These are phyloP conservation scores for Marchantia polymorpha DNA, from an alignment of 225 moss, liverwort and hornwort species.

Conservation along the genomic window DNA sequence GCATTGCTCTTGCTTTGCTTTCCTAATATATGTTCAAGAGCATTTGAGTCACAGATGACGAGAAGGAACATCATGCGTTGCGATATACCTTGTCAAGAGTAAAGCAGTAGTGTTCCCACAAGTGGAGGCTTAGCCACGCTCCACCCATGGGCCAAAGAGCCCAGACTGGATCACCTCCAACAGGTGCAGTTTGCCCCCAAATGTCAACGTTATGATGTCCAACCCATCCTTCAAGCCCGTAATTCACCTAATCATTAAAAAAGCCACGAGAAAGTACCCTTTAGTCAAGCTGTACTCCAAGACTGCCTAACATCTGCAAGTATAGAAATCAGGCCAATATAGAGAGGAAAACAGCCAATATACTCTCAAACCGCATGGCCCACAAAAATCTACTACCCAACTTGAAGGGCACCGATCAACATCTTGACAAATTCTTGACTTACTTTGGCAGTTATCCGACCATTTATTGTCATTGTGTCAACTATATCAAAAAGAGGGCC, in stretches of 20 bases:
- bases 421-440: neutral
- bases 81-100: constrained; percentile 65
- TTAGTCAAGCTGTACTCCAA: neutral
- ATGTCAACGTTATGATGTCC: constrained; percentile 97
- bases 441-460: constrained; percentile 76
- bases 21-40: no score
- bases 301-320: neutral
- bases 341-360: neutral
- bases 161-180: constrained; percentile 83
- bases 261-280: neutral
- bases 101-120: constrained; percentile 96
- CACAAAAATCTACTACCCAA: no score
- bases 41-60: no score
- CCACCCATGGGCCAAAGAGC: constrained; percentile 96
- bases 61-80: no score
- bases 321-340: neutral
- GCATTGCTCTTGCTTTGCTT: no score
- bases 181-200: constrained; percentile 97
- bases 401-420: neutral
- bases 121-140: constrained; percentile 91
- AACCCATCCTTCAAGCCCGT: constrained; percentile 87
- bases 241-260: constrained; percentile 61
- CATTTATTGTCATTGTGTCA: constrained; percentile 73
- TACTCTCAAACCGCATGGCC: neutral
- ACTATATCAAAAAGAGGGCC: constrained; percentile 80